Percentiles rank a stretch among this genome's conserved stretches.
Conservation (phyloP, 1,284 basidiomycete genomes). For the Agaricales sp. region DNA sequence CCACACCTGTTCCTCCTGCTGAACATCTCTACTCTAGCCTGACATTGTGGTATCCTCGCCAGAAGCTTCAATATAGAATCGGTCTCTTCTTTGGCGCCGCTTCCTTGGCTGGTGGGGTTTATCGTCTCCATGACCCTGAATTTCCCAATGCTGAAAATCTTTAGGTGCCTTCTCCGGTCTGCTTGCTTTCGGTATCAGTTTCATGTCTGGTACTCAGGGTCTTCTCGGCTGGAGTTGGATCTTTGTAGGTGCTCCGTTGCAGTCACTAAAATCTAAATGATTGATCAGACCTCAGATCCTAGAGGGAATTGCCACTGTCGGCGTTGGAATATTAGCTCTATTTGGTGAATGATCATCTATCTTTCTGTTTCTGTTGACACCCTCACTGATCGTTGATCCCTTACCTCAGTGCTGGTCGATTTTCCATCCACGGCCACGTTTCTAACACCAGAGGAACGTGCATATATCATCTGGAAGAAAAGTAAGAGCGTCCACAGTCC, state of each 20-base stretch:
- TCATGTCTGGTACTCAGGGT: conserved; percentile 32
- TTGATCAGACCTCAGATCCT: conserved; percentile 28
- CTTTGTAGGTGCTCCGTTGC: conserved; percentile 26
- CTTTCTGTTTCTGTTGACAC: not conserved
- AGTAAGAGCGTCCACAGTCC: conserved; percentile 24
- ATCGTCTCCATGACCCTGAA: too few species aligned
- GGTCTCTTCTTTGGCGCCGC: conserved; percentile 42
- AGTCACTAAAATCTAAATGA: not conserved
- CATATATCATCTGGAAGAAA: conserved; percentile 52
- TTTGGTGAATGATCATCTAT: conserved; percentile 24
- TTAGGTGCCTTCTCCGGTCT: conserved; percentile 34
- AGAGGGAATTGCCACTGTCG: conserved; percentile 42
- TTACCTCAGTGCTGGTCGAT: conserved; percentile 38
- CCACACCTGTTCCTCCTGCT: not conserved
- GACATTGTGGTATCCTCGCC: conserved; percentile 42
- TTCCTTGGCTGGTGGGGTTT: conserved; percentile 23
- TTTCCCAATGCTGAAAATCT: not conserved
- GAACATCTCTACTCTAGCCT: conserved; percentile 18
- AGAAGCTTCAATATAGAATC: conserved; percentile 37
- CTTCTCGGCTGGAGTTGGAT: conserved; percentile 41
- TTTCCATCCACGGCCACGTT: conserved; percentile 48
- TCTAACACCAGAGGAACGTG: conserved; percentile 47
- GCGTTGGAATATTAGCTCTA: conserved; percentile 32
- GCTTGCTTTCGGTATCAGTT: conserved; percentile 33
- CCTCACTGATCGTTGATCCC: conserved; percentile 1